Base-by-base conservation (phyloP, 2,329 filamentous ascomycete species). In the Fusarium chuoi region DNA sequence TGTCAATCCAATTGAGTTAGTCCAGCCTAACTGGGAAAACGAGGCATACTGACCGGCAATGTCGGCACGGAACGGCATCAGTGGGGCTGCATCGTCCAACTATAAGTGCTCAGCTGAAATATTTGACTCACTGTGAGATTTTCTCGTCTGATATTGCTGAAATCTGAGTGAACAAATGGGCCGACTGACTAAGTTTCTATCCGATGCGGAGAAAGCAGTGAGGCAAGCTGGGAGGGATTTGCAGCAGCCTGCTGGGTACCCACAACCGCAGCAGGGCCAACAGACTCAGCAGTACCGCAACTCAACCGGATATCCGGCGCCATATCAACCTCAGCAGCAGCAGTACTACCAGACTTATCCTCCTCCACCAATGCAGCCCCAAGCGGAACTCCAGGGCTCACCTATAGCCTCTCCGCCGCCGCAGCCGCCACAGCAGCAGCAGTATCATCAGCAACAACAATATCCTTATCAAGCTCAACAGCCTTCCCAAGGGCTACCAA, bases 41-140 rank as follows among this genome's bases (percentile, higher is more conserved):
- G 33, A 58, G 55, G 55, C 55, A 58, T 48, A 35, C 28, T 48
- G 7, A 15, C 41, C 55, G 55, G 55, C 55, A 58, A 58, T 58
- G 14, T 58, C 55, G 55, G 55, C 55, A 58, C 41, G 41, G 24
- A 18, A 54, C 35, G 51, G 4, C 14, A 38, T 39, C 51, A n/a
- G 41, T 58, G 55, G 55, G 55, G 55, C 55, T 24, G 6, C 22
- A 6, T 28, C 3, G 17, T 36, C n/a, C n/a, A 45, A 17, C 41
- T 58, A 48, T 58, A 58, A 58, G 41, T 35, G 41, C 24, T 6
- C 14, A 57, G 18, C 18, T 46, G n/a, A 48, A 3, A 22, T 58
- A 24, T 48, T 45, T 58, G 39, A 26, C 52, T 30, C 52, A 42
- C 4, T 7, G 20, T 18, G 7, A 2, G 5, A 14, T 12, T 24